phyloP scores from a whole-genome alignment of 441 rosid species.

The Mallotus japonicus region DNA sequence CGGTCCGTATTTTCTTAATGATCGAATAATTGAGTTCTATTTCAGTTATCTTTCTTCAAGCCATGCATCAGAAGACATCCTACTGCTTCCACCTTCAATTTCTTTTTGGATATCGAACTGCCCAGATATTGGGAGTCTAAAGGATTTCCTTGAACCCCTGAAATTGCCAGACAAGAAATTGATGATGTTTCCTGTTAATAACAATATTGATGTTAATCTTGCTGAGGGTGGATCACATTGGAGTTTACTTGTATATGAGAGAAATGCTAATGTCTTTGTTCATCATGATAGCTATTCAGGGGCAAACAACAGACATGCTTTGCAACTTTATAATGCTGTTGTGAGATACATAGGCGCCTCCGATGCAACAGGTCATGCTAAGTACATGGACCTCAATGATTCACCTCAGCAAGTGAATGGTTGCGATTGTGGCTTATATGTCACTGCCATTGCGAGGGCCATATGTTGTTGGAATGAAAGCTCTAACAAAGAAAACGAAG shows the following conservation, averaged over 20 bases:
- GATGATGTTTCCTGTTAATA: constrained; percentile 69
- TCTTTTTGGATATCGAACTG: constrained; percentile 82
- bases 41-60: constrained; percentile 58
- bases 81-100: constrained; percentile 68
- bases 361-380: constrained; percentile 23
- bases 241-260: constrained; percentile 71
- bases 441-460: constrained; percentile 53
- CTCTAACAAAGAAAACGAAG: constrained; percentile 28
- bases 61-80: constrained; percentile 45
- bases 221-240: constrained; percentile 91
- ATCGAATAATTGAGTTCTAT: constrained; percentile 82
- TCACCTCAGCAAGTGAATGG: constrained; percentile 73
- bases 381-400: constrained; percentile 39
- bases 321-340: constrained; percentile 43
- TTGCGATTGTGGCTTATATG: constrained; percentile 68
- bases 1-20: constrained; percentile 57
- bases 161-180: constrained; percentile 43
- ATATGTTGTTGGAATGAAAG: constrained; percentile 53
- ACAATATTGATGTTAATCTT: constrained; percentile 54
- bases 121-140: constrained; percentile 46
- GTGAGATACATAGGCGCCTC: constrained; percentile 39
- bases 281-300: constrained; percentile 70
- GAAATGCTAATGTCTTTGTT: constrained; percentile 51
- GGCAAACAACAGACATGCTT: constrained; percentile 41
- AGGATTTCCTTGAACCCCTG: constrained; percentile 61